Evolutionary conservation across 345 rosid species (phyloP), one percentile per base, ranked within the genome.

Genomic region (Bretschneidera sinensis): DNA sequence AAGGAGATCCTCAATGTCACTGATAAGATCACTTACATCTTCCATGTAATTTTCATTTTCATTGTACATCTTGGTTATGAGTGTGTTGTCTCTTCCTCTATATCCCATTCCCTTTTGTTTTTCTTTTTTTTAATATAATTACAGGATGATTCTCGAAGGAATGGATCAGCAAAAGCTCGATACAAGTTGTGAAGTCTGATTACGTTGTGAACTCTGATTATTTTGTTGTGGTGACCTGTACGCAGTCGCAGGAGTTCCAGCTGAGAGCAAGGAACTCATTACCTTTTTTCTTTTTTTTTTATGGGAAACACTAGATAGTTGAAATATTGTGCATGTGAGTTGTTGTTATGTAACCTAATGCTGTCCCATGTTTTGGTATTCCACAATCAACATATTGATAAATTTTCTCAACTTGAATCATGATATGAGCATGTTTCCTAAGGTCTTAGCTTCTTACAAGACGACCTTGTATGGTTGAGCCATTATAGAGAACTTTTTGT

Each of bases 21-120:
- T 19, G 95, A 92, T 52, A 87, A 80, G 86, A 83, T 92, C 63
- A 63, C 79, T 59, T 92, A 89, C 85, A 83, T 71, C 75, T 87
- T 89, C 72, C 95, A 84, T 72, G 98, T 87, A 82, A 79, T 60
- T 68, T 58, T 20, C 6, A 57, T 43, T 47, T n/a, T 1, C 9
- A 6, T 61, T 17, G 56, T 43, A 35, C 59, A 60, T 48, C 6
- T 8, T 33, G 51, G 47, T 61, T 43, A 53, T 39, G 51, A 43
- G 50, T 23, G n/a, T n/a, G 6, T 24, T 22, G 33, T 20, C 16
- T 20, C 17, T 25, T 51, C 20, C 0, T 66, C 5, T 3, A n/a
- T 45, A 24, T 54, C 67, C 67, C 19, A 60, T 47, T n/a, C n/a
- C n/a, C n/a, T n/a, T n/a, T n/a, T 31, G 43, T 24, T 43, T 72